Evolutionary conservation across 2,329 filamentous ascomycete species (phyloP).

Genomic region (Fusarium piperis): DNA sequence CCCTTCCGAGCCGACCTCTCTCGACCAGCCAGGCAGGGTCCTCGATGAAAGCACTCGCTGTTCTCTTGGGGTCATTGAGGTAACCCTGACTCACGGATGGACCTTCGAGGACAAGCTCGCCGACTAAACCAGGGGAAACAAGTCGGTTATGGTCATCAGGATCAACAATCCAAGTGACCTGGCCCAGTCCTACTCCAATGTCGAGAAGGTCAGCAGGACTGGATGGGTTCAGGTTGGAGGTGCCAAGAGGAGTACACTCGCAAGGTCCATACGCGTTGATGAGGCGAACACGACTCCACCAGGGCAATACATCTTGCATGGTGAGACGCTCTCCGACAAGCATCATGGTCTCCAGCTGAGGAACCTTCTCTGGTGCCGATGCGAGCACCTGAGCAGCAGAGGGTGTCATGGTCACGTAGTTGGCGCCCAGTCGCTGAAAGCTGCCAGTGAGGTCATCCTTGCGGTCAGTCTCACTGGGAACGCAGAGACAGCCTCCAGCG

Average conservation of each 20-base stretch:
- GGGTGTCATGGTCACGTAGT: conserved; percentile 14
- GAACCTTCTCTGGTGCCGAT: conserved; percentile 4
- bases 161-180: conserved; percentile 45
- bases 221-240: background rate
- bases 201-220: background rate
- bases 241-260: conserved; percentile 24
- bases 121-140: background rate
- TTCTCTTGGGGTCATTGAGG: background rate
- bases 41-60: background rate
- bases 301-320: background rate
- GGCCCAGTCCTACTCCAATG: conserved; percentile 10
- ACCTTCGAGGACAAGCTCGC: background rate
- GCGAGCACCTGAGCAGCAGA: conserved; percentile 14
- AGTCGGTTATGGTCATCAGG: conserved; percentile 35
- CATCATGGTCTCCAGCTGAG: conserved; percentile 7
- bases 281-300: conserved; percentile 8
- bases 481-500: conserved; percentile 31
- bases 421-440: conserved; percentile 2
- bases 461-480: conserved; percentile 28
- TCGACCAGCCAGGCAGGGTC: background rate
- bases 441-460: conserved; percentile 7
- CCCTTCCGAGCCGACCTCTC: background rate
- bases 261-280: conserved; percentile 30
- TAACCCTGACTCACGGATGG: background rate
- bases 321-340: conserved; percentile 27